These are phyloP conservation scores for Penicillium paneum DNA, from an alignment of 2,329 filamentous ascomycete species.

Conservation along the genomic window DNA sequence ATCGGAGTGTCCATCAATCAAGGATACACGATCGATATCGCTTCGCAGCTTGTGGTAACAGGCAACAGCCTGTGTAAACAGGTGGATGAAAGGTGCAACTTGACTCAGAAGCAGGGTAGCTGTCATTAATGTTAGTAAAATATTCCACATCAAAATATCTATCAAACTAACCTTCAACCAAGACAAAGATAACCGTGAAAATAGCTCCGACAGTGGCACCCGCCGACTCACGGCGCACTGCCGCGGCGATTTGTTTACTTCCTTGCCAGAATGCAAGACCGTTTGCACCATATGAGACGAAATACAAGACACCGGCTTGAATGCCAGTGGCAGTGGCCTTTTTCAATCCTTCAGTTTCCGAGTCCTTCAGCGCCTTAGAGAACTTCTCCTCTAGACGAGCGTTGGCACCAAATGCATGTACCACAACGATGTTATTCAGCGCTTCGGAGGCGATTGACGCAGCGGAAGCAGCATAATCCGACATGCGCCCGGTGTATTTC, in stretches of 20 bases:
- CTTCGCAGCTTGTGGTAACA: slow-evolving; percentile 57
- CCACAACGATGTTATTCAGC: slow-evolving; percentile 58
- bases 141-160: neutral
- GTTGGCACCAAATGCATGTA: slow-evolving; percentile 62
- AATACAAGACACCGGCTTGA: slow-evolving; percentile 62
- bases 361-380: slow-evolving; percentile 49
- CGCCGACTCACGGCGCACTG: slow-evolving; percentile 15
- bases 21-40: slow-evolving; percentile 54
- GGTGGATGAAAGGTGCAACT: slow-evolving; percentile 42
- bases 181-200: slow-evolving; percentile 41
- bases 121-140: slow-evolving; percentile 16
- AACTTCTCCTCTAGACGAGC: slow-evolving; percentile 60
- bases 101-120: slow-evolving; percentile 40
- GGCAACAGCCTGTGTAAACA: slow-evolving; percentile 50
- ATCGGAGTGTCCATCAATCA: slow-evolving; percentile 43
- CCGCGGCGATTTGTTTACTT: slow-evolving; percentile 52
- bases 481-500: slow-evolving; percentile 50
- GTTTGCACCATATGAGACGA: slow-evolving; percentile 65
- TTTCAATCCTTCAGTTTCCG: slow-evolving; percentile 54
- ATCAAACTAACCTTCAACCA: slow-evolving; percentile 34
- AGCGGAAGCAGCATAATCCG: slow-evolving; percentile 55
- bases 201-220: slow-evolving; percentile 35
- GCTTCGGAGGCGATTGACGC: slow-evolving; percentile 63
- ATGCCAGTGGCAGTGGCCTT: slow-evolving; percentile 57
- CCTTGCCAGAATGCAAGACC: slow-evolving; percentile 68